Evolutionary conservation across 371 early-diverging fungal species (phyloP).

Genomic region (Mucor irregularis): DNA sequence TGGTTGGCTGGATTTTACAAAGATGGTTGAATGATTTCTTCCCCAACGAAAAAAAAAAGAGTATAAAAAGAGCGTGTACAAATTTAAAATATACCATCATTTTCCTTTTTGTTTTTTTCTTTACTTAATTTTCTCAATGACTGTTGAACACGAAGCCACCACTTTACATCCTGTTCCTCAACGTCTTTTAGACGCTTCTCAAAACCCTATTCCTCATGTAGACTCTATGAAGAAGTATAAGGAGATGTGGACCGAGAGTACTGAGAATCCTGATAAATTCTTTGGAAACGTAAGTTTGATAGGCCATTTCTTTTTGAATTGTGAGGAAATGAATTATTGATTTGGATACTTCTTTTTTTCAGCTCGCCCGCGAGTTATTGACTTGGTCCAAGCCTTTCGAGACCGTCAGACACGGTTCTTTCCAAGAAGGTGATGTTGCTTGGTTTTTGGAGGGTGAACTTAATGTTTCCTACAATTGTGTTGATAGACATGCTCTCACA

Average conservation of each 20-base stretch:
- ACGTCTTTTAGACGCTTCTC: constrained; percentile 49
- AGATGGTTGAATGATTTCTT: too few species aligned
- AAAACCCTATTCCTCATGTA: constrained; percentile 66
- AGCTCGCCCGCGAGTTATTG: constrained; percentile 74
- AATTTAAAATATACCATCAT: too few species aligned
- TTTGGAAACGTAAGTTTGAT: constrained; percentile 71
- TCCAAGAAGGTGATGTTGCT: constrained; percentile 75
- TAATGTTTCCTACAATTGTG: constrained; percentile 94
- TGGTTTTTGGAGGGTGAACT: constrained; percentile 95
- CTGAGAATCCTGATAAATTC: constrained; percentile 76
- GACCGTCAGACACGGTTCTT: constrained; percentile 60
- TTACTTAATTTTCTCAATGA: constrained; percentile 6
- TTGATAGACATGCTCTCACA: constrained; percentile 87
- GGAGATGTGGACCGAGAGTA: constrained; percentile 68
- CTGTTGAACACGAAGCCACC: constrained; percentile 12
- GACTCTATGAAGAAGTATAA: constrained; percentile 73
- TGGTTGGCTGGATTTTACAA: constrained; percentile 1
- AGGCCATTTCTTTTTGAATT: too few species aligned
- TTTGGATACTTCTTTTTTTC: constrained; percentile 1
- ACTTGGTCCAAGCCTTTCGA: constrained; percentile 79
- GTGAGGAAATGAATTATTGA: not conserved
- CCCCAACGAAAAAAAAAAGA: constrained; percentile 11
- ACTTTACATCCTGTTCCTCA: constrained; percentile 42
- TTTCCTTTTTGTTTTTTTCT: not conserved
- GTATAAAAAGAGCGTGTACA: constrained; percentile 11